These are phyloP conservation scores for Dryas octopetala DNA, from an alignment of 306 rosid species.

Conservation along the genomic window DNA sequence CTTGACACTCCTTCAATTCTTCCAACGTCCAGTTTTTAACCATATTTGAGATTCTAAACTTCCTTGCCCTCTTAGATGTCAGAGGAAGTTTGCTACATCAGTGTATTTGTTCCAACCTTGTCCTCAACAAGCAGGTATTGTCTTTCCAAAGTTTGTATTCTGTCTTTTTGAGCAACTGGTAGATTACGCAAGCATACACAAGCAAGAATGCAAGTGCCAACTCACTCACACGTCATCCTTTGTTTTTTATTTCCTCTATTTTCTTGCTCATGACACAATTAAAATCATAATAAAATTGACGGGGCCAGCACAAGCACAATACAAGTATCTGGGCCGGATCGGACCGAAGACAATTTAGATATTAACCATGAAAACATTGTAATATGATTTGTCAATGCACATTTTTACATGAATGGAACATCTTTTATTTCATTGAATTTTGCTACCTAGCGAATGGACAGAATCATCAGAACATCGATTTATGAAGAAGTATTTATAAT, in stretches of 20 bases:
- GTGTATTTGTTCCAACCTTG: neutral
- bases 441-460: neutral
- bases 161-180: slow-evolving; percentile 6
- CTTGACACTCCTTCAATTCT: neutral
- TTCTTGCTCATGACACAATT: neutral
- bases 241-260: neutral
- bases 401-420: slow-evolving; percentile 2
- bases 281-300: no score
- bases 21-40: neutral
- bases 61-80: neutral
- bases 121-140: slow-evolving; percentile 16
- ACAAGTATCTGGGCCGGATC: no score
- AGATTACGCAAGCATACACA: neutral
- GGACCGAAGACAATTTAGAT: neutral
- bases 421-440: slow-evolving; percentile 3
- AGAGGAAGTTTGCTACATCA: neutral
- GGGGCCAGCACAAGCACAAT: no score
- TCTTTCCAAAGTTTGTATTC: slow-evolving; percentile 10
- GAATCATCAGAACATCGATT: neutral
- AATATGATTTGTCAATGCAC: slow-evolving; percentile 7
- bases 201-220: neutral
- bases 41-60: slow-evolving; percentile 11
- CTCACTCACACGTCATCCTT: no score
- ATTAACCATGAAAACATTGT: neutral
- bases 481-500: neutral